Base-by-base conservation (phyloP, 2,329 filamentous ascomycete genomes). In the Leptographium flavum region DNA sequence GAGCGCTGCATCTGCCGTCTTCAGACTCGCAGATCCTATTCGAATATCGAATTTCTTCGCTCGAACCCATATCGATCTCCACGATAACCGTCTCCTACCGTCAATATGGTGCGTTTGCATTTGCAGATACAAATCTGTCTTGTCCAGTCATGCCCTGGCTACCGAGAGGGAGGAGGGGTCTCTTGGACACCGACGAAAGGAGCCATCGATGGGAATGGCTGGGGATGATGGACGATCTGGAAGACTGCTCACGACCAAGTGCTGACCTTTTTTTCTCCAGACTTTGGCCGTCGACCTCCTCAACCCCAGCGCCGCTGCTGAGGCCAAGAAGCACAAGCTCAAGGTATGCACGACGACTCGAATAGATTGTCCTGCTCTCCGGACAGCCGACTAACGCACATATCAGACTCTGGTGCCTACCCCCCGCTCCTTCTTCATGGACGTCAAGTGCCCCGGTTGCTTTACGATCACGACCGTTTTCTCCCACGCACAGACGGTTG, bases 401-500 rank as follows among this genome's bases (percentile, higher is more conserved):
- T 45, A 52, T 58, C 36, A 93, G 87, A 87, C 79, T 58, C 85
- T 98, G 62, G 92, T 98, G 67, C 92, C 92, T 63, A 83, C 79
- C 57, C 92, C 92, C 63, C 87, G 92, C 69, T 96, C 90, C 58
- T 98, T 96, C 85, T 98, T 98, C 86, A 98, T 98, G 92, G 92
- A 98, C 69, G 92, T 98, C 78, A 98, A 98, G 84, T 98, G 92
- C 85, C 92, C 92, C 68, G 92, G 92, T 64, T 98, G 92, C 86
- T 98, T 96, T 83, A 95, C 88, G 71, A 98, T 98, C 81, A 98
- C 92, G 70, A 98, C 92, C 70, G 92, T 98, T 73, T 98, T 96
- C 86, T 96, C 90, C 55, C 92, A 98, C 80, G 92, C 92, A 70
- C 92, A 98, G 80, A 98, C 92, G 68, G 92, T 98, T 69, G 92